Evolutionary conservation across 2,329 filamentous ascomycete species (phyloP), one percentile per base, ranked within the genome.

Genomic region (Chlorencoelia australis): DNA sequence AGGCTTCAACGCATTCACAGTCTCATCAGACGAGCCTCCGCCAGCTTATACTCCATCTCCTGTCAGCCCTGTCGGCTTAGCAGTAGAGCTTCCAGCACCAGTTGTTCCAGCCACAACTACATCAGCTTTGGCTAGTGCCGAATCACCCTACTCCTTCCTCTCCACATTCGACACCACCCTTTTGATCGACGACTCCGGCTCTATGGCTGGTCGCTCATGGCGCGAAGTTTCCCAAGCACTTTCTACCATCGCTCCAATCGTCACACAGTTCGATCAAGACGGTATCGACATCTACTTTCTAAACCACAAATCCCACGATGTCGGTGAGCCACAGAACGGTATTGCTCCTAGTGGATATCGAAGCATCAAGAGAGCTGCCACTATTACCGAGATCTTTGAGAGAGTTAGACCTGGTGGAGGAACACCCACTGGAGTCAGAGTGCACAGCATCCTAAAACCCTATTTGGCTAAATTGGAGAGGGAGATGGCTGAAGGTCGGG

Each of bases 271-370:
- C 57, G 89, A 96, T 56, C 62, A 66, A 1, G 84, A 95, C 58
- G 89, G 89, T 15, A 78, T 96, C 48, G 89, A 96, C 55, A 66
- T 96, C 45, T 87, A 84, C 68, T 96, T 96, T 59, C 67, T 96
- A 24, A 95, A 96, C 62, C 71, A 82, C 54, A 54, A 57, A 22
- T 66, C 63, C 43, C 57, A 41, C 5, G 52, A 61, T 17, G 40
- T 42, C 0, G 63, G 67, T n/a, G 49, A 53, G 4, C 39, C 39
- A 5, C 22, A 30, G 5, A 49, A 53, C 7, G 57, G 56, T 14
- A 59, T 65, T 35, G 59, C 64, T 1, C 58, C 61, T 0, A 62
- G 66, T 0, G 73, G 73, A 4, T 88, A 84, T 61, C 66, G 67
- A 47, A 75, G 82, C 41, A 68, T 95, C 45, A 73, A 58, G 0